A percentile compares a stretch with the other conserved stretches of the same genome.
Conservation (phyloP, 345 rosid species). For the Acer campestre region DNA sequence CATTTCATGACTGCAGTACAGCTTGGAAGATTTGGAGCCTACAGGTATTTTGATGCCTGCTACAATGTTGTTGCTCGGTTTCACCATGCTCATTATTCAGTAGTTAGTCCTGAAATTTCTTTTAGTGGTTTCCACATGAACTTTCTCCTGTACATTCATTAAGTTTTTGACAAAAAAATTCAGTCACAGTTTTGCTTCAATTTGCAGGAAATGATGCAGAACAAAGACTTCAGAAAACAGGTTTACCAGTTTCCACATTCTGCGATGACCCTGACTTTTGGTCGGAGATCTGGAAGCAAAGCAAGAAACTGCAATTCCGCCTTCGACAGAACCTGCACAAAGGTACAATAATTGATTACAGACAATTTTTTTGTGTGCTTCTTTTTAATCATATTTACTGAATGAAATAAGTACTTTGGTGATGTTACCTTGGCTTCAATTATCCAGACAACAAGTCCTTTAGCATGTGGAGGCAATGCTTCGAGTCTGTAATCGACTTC, state of each 20-base stretch:
- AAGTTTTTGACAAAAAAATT: too few relatives aligned
- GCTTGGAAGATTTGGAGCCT: not conserved
- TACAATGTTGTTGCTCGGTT: not conserved
- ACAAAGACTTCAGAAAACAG: not conserved
- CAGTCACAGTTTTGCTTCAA: not conserved
- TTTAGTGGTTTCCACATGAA: conserved; percentile 84
- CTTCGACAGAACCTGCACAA: conserved; percentile 74
- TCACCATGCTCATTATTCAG: conserved; percentile 30
- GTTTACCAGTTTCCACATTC: conserved; percentile 89
- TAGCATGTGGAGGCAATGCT: conserved; percentile 71
- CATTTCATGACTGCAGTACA: not conserved
- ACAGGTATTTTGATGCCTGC: not conserved
- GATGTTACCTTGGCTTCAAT: conserved; percentile 81
- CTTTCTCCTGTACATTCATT: conserved; percentile 60
- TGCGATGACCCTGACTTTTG: conserved; percentile 83
- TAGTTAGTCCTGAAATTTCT: conserved; percentile 65
- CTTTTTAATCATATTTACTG: not conserved
- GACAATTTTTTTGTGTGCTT: not conserved
- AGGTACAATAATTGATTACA: not conserved
- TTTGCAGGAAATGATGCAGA: not conserved
- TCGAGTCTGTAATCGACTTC: conserved; percentile 85
- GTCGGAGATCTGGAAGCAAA: conserved; percentile 81
- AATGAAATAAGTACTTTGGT: not conserved
- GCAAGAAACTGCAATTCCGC: conserved; percentile 89
- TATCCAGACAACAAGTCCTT: conserved; percentile 87